phyloP scores from a whole-genome alignment of 306 rosid genomes.

The Astragalus membranaceus region DNA sequence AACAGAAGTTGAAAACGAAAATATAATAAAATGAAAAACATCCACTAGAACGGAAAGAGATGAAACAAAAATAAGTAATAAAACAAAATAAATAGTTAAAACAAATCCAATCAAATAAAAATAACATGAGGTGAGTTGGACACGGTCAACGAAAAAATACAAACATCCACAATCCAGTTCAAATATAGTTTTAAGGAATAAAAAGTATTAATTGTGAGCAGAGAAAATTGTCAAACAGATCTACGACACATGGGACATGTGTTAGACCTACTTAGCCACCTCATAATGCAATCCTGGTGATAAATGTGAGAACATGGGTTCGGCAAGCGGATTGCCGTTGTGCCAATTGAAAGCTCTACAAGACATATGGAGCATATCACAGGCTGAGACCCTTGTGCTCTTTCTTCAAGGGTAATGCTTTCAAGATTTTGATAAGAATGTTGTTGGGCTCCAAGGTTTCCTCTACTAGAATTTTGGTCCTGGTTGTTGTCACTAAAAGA shows the following conservation, averaged over 20 bases:
- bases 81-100: no score
- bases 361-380: background rate
- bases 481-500: background rate
- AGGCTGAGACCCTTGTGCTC: background rate
- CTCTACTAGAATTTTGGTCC: background rate
- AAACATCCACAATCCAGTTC: background rate
- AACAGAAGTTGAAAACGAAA: no score
- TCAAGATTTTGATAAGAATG: background rate
- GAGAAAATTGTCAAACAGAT: background rate
- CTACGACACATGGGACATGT: conserved; percentile 8
- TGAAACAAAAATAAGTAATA: no score
- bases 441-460: background rate
- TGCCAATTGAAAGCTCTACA: background rate
- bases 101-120: no score
- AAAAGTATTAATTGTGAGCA: background rate
- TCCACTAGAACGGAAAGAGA: no score
- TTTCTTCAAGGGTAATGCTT: background rate
- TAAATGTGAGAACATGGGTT: background rate
- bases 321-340: background rate
- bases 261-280: background rate
- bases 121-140: no score
- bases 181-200: background rate
- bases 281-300: background rate
- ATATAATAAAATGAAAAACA: no score
- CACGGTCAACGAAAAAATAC: no score